phyloP scores from a whole-genome alignment of 2,329 filamentous ascomycete species.

The Xylariales sp. region DNA sequence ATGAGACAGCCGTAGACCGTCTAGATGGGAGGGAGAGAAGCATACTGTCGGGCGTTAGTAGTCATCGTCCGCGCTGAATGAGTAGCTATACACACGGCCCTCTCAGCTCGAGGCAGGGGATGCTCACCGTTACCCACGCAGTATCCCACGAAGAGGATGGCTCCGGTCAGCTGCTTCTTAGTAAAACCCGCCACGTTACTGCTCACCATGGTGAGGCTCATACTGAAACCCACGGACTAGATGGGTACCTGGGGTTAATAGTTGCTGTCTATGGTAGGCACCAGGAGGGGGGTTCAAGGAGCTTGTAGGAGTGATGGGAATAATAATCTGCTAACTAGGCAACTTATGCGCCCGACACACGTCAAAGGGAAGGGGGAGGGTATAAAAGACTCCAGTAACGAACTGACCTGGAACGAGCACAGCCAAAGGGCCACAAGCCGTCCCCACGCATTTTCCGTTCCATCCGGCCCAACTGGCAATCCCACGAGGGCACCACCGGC shows the following conservation, averaged over 20 bases:
- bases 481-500: slow-evolving; percentile 65
- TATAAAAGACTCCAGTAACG: too few relatives aligned
- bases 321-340: too few relatives aligned
- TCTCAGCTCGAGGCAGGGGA: neutral
- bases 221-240: slow-evolving; percentile 49
- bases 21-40: neutral
- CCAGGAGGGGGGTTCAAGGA: too few relatives aligned
- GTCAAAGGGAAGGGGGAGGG: too few relatives aligned
- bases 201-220: slow-evolving; percentile 51
- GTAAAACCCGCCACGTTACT: slow-evolving; percentile 52
- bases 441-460: slow-evolving; percentile 63
- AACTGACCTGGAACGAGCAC: slow-evolving; percentile 45
- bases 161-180: slow-evolving; percentile 51
- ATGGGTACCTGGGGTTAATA: too few relatives aligned
- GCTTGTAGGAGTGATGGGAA: too few relatives aligned
- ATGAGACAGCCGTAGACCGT: too few relatives aligned
- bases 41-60: slow-evolving; percentile 33
- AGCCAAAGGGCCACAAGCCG: slow-evolving; percentile 68
- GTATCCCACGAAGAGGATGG: slow-evolving; percentile 50
- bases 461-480: slow-evolving; percentile 53
- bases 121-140: slow-evolving; percentile 45
- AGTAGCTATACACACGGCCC: neutral
- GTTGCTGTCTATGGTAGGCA: too few relatives aligned
- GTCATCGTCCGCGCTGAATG: neutral
- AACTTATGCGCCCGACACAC: too few relatives aligned